Evolutionary conservation across 75 land plant species (phyloP), one percentile per base, ranked within the genome.

Genomic region (Gnetum montanum): DNA sequence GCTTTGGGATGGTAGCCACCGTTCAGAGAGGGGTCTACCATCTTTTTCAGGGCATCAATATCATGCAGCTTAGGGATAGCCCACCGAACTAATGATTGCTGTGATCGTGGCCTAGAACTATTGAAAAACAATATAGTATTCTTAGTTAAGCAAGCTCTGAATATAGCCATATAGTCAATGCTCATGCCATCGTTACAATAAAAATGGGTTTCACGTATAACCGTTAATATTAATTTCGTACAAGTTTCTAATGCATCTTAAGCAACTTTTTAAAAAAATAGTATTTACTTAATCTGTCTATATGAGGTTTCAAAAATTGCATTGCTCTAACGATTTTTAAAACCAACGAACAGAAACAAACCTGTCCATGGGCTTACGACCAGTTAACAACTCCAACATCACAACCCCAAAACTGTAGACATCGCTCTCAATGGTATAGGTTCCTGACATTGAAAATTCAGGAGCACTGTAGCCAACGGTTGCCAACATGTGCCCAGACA

Each of bases 351-450:
- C 20, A n/a, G n/a, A n/a, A 3, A 8, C 25, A 18, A 49, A 88
- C 93, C 85, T 75, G 75, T 88, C 93, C 59, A 60, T 74, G 8
- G 93, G 53, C 47, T 64, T 72, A 27, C 89, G 57, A 6, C 89
- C 89, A 0, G 93, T 88, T 30, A 88, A 60, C 8, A 88, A 82
- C 52, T 81, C 89, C 36, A 88, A 49, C 93, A 88, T 77, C 7
- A 88, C 93, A 34, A 88, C 70, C 24, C 93, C 93, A 73, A 88
- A 84, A 61, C 88, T 81, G 38, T 84, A 84, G 18, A 88, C 79
- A 58, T 88, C 89, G 57, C 89, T 80, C 11, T 69, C 64, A 30
- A 36, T 52, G 2, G 76, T 74, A 57, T 76, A 88, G 27, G 35
- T 43, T 29, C 84, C 93, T 23, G 75, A 72, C 61, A 80, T 77